Evolutionary conservation across 768 basidiomycete species (phyloP).

Genomic region (Tulasnella sp.): DNA sequence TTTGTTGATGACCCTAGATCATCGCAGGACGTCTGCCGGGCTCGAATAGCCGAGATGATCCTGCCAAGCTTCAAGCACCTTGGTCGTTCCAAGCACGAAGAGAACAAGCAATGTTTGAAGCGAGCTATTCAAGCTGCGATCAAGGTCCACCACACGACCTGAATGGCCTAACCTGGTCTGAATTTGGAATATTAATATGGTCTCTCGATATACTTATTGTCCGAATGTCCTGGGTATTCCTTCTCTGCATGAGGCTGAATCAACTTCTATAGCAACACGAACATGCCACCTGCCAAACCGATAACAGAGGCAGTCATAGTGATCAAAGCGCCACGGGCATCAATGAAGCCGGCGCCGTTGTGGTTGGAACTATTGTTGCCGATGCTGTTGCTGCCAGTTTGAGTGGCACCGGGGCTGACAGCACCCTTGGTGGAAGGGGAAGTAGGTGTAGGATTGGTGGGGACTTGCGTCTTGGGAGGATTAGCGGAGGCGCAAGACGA

Average conservation of each 20-base stretch:
- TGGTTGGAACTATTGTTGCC: not conserved
- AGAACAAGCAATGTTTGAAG: slow-evolving; percentile 88
- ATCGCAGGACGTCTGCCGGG: slow-evolving; percentile 79
- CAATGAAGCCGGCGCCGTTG: not conserved
- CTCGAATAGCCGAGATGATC: slow-evolving; percentile 96
- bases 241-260: slow-evolving; percentile 84
- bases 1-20: slow-evolving; percentile 35
- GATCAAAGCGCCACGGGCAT: not conserved
- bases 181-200: slow-evolving; percentile 77
- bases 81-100: slow-evolving; percentile 73
- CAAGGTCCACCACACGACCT: slow-evolving; percentile 97
- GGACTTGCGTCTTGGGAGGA: slow-evolving; percentile 36
- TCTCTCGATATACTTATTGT: slow-evolving; percentile 75
- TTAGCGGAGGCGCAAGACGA: slow-evolving; percentile 62
- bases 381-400: not conserved
- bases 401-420: not conserved
- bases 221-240: slow-evolving; percentile 94
- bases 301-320: slow-evolving; percentile 6
- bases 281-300: slow-evolving; percentile 19
- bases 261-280: slow-evolving; percentile 37
- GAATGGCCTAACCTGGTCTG: slow-evolving; percentile 89
- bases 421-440: slow-evolving; percentile 7
- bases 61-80: slow-evolving; percentile 96
- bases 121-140: slow-evolving; percentile 95
- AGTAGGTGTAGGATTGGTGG: not conserved